Conservation (phyloP, 768 basidiomycete species). For the Pisolithus sp. region DNA sequence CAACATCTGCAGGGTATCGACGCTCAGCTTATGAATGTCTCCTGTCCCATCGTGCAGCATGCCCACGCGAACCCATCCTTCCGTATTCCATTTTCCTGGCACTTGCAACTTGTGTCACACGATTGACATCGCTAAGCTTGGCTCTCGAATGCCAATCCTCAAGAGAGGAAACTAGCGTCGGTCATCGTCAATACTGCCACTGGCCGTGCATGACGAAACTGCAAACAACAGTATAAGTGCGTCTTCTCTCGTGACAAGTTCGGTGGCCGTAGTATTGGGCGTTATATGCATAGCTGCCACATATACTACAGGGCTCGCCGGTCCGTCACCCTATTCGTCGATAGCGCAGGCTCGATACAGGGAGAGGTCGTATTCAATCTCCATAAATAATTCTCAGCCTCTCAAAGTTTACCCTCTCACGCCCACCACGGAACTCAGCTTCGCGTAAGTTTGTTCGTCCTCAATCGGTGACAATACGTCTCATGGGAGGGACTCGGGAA, state of each 20-base stretch:
- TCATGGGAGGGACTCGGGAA: background rate
- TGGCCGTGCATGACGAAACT: too few species aligned
- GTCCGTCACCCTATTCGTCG: too few species aligned
- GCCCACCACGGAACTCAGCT: background rate
- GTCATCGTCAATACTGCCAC: conserved; percentile 26
- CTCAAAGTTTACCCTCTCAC: background rate
- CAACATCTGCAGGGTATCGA: too few species aligned
- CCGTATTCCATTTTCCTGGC: conserved; percentile 42
- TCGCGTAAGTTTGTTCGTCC: background rate
- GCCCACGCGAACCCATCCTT: conserved; percentile 40
- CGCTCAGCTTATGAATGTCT: background rate
- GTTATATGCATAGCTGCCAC: background rate
- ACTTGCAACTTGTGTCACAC: too few species aligned
- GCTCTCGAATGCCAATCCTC: conserved; percentile 34
- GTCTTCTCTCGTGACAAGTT: background rate
- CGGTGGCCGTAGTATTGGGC: background rate
- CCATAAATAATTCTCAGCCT: conserved; percentile 12
- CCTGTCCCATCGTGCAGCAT: conserved; percentile 29
- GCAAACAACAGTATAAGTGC: conserved; percentile 26
- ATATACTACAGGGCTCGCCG: background rate
- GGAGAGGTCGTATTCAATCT: background rate
- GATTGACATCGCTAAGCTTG: conserved; percentile 36
- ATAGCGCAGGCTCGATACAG: background rate
- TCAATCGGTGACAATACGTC: background rate
- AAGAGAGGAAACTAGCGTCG: conserved; percentile 29